Evolutionary conservation across 2,329 filamentous ascomycete species (phyloP), one percentile per base, ranked within the genome.

Genomic region (Epichloe bromicola): DNA sequence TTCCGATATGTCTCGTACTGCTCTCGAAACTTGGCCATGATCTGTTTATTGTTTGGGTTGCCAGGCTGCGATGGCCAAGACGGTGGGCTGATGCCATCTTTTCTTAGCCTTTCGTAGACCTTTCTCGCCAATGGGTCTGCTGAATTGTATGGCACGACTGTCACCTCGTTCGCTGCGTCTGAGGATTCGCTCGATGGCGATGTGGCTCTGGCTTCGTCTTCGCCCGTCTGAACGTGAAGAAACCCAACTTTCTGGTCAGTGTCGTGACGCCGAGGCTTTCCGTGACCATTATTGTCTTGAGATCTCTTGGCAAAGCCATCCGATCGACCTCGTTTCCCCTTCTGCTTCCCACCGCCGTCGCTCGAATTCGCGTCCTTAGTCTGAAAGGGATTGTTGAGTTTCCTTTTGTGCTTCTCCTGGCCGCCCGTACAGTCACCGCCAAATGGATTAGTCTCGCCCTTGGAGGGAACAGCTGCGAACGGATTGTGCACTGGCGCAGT

Each of bases 1-100:
- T 70, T 70, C 51, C 80, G 73, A 56, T 83, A 83, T 11, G 65
- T 66, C 55, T 79, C 80, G 60, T 77, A 78, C 17, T 70, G 65
- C 46, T 78, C 74, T 43, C 78, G 72, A 52, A 82, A 76, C 48
- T 65, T 69, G 50, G 80, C 74, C 62, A 83, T 74, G 12, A 69
- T 70, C 10, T 64, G 66, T 55, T 75, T 74, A 57, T 73, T 74
- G 20, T 65, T 64, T 8, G 74, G 72, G 49, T 78, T 72, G 26
- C 78, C 76, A 1, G 76, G 74, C 34, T 80, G 70, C 2, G 67
- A 63, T 1, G 78, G 78, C 78, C 78, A 81, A 59, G 63, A 59
- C 3, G 79, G 78, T 12, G 77, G 72, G 30, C 60, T 64, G 48
- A 83, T 74, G 30, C 70, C 70, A 59, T 82, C 77, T 55, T 72